These are phyloP conservation scores for Paracorniculantispora psalliotae DNA, from an alignment of 2,329 filamentous ascomycete genomes.

Conservation along the genomic window DNA sequence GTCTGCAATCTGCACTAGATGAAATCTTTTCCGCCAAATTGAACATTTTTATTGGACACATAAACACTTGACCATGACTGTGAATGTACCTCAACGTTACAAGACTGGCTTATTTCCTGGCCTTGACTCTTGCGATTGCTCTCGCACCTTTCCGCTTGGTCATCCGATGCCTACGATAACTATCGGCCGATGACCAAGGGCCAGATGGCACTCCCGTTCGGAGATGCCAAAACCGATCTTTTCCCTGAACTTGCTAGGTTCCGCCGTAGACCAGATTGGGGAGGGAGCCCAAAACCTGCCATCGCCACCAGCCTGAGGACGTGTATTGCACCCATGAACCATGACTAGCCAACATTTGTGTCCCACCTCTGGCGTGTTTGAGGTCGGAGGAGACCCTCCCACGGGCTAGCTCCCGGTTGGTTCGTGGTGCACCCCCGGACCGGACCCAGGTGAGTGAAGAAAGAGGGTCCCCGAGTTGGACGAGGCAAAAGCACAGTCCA, in stretches of 20 bases:
- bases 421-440: background rate
- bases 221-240: background rate
- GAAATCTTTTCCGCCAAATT: constrained; percentile 12
- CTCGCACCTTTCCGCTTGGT: background rate
- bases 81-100: background rate
- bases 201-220: too few species aligned
- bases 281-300: background rate
- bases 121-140: background rate
- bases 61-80: background rate
- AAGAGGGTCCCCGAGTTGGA: background rate
- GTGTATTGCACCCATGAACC: background rate
- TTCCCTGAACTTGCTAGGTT: background rate
- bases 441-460: background rate
- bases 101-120: background rate
- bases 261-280: background rate
- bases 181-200: too few species aligned
- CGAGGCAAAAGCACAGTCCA: background rate
- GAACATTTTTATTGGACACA: constrained; percentile 7
- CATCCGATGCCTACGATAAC: too few species aligned
- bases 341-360: background rate
- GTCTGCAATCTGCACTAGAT: constrained; percentile 6
- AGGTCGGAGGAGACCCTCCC: background rate
- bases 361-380: background rate
- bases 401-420: background rate
- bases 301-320: background rate